Evolutionary conservation across 2,329 filamentous ascomycete genomes (phyloP).

Genomic region (Cladosporium sp.): DNA sequence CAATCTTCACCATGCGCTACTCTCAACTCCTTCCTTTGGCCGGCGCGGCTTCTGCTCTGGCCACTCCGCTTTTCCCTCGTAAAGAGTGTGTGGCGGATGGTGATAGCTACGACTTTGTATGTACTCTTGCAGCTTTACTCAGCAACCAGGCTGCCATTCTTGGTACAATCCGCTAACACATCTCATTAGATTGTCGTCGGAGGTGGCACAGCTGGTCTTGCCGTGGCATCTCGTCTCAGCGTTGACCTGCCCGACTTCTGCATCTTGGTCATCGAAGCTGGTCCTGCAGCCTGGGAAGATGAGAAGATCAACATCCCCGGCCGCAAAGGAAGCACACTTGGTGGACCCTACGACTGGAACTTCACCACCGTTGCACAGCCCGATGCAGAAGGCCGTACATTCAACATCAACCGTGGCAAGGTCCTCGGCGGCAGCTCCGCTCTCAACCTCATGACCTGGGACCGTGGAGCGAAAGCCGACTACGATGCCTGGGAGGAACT

Average conservation of each 20-base stretch:
- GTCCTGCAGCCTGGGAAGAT: constrained; percentile 17
- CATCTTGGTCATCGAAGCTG: constrained; percentile 25
- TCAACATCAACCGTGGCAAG: constrained; percentile 22
- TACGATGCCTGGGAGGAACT: constrained; percentile 34
- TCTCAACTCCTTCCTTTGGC: constrained; percentile 2
- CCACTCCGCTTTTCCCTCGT: constrained; percentile 7
- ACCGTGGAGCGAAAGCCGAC: constrained; percentile 29
- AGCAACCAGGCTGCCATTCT: not conserved
- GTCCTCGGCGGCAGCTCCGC: constrained; percentile 27
- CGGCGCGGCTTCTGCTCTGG: constrained; percentile 5
- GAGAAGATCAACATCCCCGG: constrained; percentile 24
- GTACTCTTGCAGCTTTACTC: not conserved
- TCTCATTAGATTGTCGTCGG: constrained; percentile 23
- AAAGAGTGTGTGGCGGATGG: constrained; percentile 9
- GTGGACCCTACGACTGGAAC: constrained; percentile 36
- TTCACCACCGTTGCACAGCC: constrained; percentile 30
- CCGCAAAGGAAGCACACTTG: constrained; percentile 20
- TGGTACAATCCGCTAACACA: not conserved
- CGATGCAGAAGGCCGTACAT: constrained; percentile 3
- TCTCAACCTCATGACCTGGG: constrained; percentile 28
- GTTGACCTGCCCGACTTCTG: constrained; percentile 15
- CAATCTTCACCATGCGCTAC: constrained; percentile 1
- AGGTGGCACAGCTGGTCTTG: constrained; percentile 19
- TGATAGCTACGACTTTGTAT: constrained; percentile 12
- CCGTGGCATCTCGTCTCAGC: constrained; percentile 22